Percentiles rank a stretch among this genome's conserved stretches.
Evolutionary conservation across 2,329 filamentous ascomycete genomes (phyloP).

Genomic region (Fusarium sp.): DNA sequence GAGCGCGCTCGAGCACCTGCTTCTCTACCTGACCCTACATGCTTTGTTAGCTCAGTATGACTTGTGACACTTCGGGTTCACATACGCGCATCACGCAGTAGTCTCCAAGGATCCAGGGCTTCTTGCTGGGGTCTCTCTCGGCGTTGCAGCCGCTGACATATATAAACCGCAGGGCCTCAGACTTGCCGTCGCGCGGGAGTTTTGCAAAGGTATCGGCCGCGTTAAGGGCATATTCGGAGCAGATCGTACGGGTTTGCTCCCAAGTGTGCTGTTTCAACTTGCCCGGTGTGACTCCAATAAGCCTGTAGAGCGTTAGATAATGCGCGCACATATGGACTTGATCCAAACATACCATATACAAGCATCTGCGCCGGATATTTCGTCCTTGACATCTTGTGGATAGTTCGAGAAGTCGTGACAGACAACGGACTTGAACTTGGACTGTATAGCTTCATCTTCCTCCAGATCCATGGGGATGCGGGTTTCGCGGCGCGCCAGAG

Average conservation of each 20-base stretch:
- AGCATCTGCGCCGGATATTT: constrained; percentile 58
- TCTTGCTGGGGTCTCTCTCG: constrained; percentile 63
- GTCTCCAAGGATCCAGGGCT: constrained; percentile 54
- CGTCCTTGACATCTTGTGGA: constrained; percentile 56
- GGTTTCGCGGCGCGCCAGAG: constrained; percentile 58
- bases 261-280: constrained; percentile 51
- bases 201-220: constrained; percentile 56
- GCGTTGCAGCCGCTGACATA: constrained; percentile 64
- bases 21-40: constrained; percentile 64
- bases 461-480: constrained; percentile 43
- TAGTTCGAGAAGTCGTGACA: constrained; percentile 60
- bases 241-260: constrained; percentile 59
- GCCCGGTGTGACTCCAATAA: constrained; percentile 60
- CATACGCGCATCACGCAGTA: constrained; percentile 65
- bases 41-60: not conserved
- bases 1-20: constrained; percentile 58
- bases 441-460: constrained; percentile 41
- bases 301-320: constrained; percentile 15
- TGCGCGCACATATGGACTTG: accelerated
- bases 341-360: constrained; percentile 57
- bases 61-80: not conserved
- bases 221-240: constrained; percentile 53
- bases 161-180: constrained; percentile 61
- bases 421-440: constrained; percentile 59
- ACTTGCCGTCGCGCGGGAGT: constrained; percentile 34